A percentile compares a stretch with the other conserved stretches of the same genome.
These are phyloP conservation scores for Ascosphaera apis DNA, from an alignment of 2,329 filamentous ascomycete genomes.

Conservation along the genomic window DNA sequence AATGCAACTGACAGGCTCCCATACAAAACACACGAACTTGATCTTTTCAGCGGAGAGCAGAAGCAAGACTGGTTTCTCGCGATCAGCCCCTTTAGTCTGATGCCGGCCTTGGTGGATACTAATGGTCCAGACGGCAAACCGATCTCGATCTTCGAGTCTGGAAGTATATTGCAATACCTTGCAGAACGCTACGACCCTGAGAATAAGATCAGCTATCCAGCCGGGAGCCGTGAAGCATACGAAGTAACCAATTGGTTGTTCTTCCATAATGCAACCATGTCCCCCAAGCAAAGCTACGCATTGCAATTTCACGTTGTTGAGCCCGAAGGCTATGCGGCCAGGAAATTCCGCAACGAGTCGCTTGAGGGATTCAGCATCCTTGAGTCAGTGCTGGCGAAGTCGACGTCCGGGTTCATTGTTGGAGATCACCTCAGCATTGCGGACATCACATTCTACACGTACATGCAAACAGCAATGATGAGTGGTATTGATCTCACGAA, in stretches of 20 bases:
- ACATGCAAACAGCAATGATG: slow-evolving; percentile 40
- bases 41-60: slow-evolving; percentile 53
- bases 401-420: slow-evolving; percentile 28
- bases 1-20: slow-evolving; percentile 25
- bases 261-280: slow-evolving; percentile 59
- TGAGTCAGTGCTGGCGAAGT: slow-evolving; percentile 40
- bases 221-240: slow-evolving; percentile 49
- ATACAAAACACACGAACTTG: slow-evolving; percentile 53
- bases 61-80: slow-evolving; percentile 73
- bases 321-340: slow-evolving; percentile 59
- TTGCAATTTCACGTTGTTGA: no score
- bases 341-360: slow-evolving; percentile 64
- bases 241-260: slow-evolving; percentile 60
- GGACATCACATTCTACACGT: slow-evolving; percentile 62
- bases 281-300: slow-evolving; percentile 68
- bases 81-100: slow-evolving; percentile 84
- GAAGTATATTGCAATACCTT: slow-evolving; percentile 65
- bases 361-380: slow-evolving; percentile 60
- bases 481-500: slow-evolving; percentile 46
- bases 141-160: slow-evolving; percentile 63
- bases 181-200: slow-evolving; percentile 60
- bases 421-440: slow-evolving; percentile 29
- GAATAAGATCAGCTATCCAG: slow-evolving; percentile 60
- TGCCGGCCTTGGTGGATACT: slow-evolving; percentile 65
- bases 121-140: slow-evolving; percentile 48